phyloP scores from a whole-genome alignment of 345 rosid species.

The Acer saccharum region DNA sequence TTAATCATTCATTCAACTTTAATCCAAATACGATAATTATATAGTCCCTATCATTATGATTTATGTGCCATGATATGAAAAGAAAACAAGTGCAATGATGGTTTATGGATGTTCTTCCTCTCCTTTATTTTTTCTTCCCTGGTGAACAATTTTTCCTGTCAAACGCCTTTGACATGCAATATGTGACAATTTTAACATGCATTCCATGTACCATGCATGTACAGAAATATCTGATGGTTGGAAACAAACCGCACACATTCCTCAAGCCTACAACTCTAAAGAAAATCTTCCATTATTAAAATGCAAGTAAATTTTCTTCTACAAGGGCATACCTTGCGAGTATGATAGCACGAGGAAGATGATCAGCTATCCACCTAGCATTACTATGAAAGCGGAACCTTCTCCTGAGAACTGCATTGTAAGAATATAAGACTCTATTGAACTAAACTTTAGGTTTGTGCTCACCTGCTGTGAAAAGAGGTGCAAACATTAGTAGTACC shows the following conservation, averaged over 20 bases:
- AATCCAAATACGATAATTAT: neutral
- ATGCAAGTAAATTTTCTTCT: neutral
- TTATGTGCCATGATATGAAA: neutral
- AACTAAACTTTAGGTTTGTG: neutral
- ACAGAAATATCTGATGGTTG: neutral
- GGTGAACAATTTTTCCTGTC: neutral
- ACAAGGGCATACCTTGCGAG: slow-evolving; percentile 3
- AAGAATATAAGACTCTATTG: neutral
- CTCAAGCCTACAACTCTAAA: neutral
- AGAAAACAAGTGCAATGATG: slow-evolving; percentile 10
- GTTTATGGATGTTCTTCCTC: neutral
- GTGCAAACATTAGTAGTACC: neutral
- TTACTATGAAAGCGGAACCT: neutral
- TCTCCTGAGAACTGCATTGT: neutral
- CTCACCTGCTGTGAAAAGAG: neutral
- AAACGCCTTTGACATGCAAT: neutral
- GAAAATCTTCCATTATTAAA: neutral
- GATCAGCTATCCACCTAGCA: neutral
- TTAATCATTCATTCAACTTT: neutral
- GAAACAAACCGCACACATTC: neutral
- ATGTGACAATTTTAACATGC: slow-evolving; percentile 4
- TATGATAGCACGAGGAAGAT: neutral
- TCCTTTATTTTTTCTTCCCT: neutral
- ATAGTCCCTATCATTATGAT: slow-evolving; percentile 6
- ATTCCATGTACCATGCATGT: neutral